phyloP scores from a whole-genome alignment of 163 green algal genomes.

The Chlorella variabilis region DNA sequence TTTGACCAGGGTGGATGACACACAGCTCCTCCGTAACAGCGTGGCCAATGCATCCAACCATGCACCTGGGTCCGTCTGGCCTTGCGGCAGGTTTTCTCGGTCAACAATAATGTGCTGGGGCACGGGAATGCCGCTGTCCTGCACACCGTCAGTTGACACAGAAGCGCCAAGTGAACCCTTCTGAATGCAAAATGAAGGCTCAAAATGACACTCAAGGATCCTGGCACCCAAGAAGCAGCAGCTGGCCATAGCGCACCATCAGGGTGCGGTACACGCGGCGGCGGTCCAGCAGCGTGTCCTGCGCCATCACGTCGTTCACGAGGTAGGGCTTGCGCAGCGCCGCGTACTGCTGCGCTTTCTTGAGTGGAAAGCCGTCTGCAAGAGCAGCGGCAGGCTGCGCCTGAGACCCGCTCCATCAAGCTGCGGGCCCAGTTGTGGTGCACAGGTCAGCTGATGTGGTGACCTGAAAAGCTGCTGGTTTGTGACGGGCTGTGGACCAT shows the following conservation, averaged over 20 bases:
- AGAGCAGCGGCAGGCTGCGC: background rate
- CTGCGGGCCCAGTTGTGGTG: too few relatives aligned
- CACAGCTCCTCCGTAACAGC: too few relatives aligned
- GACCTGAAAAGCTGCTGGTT: too few relatives aligned
- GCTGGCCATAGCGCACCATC: conserved; percentile 46
- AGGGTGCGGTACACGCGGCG: conserved; percentile 87
- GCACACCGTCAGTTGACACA: conserved; percentile 1
- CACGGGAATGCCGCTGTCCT: conserved; percentile 85
- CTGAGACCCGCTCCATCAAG: too few relatives aligned
- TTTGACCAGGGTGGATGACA: too few relatives aligned
- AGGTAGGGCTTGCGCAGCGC: conserved; percentile 87
- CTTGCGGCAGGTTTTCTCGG: conserved; percentile 65
- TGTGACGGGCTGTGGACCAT: too few relatives aligned
- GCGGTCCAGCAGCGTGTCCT: conserved; percentile 89
- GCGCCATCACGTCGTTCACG: conserved; percentile 91
- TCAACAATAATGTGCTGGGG: conserved; percentile 95
- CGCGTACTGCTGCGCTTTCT: conserved; percentile 79
- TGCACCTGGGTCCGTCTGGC: conserved; percentile 58
- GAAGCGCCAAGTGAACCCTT: too few relatives aligned
- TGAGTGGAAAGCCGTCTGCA: conserved; percentile 90
- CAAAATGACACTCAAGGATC: too few relatives aligned
- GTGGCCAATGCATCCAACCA: too few relatives aligned
- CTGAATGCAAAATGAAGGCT: too few relatives aligned
- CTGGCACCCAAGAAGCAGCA: background rate
- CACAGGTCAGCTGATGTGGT: too few relatives aligned